A percentile compares a stretch with the other conserved stretches of the same genome.
Evolutionary conservation across 257 asterid genomes (phyloP).

Genomic region (Salvia miltiorrhiza): DNA sequence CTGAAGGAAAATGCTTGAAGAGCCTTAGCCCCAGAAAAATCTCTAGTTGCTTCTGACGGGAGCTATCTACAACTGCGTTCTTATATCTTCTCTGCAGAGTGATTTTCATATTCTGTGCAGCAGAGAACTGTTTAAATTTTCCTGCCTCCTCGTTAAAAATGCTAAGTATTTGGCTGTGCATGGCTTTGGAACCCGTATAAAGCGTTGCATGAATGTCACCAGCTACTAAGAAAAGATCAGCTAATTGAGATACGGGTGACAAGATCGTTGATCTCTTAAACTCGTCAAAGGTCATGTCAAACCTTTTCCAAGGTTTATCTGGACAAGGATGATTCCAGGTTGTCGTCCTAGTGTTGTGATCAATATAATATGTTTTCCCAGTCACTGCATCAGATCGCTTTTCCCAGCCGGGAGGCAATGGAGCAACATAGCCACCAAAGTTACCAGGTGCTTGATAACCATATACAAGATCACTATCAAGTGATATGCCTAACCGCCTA

Average conservation of each 20-base stretch:
- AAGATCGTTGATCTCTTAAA: constrained; percentile 93
- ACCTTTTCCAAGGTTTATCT: constrained; percentile 98
- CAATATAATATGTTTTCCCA: constrained; percentile 88
- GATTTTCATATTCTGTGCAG: constrained; percentile 94
- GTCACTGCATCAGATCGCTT: constrained; percentile 92
- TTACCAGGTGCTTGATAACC: constrained; percentile 67
- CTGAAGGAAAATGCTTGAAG: constrained; percentile 93
- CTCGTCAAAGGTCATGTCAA: constrained; percentile 96
- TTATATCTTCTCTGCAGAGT: constrained; percentile 95
- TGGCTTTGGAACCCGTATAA: constrained; percentile 96
- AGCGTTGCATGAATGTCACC: constrained; percentile 97
- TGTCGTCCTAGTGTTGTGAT: constrained; percentile 95
- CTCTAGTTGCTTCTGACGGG: constrained; percentile 97
- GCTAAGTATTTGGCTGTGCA: constrained; percentile 99
- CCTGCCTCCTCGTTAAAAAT: constrained; percentile 92
- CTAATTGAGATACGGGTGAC: constrained; percentile 78
- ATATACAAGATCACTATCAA: constrained; percentile 81
- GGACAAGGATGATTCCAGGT: constrained; percentile 99
- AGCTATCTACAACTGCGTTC: constrained; percentile 93
- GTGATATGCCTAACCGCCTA: constrained; percentile 93
- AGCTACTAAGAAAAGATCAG: constrained; percentile 84
- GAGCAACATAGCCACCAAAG: constrained; percentile 79
- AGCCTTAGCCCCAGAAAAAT: constrained; percentile 89
- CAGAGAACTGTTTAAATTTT: constrained; percentile 96
- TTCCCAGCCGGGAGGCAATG: constrained; percentile 99